Conservation (phyloP, 208 protist genomes). For the Acanthamoeba sp. region DNA sequence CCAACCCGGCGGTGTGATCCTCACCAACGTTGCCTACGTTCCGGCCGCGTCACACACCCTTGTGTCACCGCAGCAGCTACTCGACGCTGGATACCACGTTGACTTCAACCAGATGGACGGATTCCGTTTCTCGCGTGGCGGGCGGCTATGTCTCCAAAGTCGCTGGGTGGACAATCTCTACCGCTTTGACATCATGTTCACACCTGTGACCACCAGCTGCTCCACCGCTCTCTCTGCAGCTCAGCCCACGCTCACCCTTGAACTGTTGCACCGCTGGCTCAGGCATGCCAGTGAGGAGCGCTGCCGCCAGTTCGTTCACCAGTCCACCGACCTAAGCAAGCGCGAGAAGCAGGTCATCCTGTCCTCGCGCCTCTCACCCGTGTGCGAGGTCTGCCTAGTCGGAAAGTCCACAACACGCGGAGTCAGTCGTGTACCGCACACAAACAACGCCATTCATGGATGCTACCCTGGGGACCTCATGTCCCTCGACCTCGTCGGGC, state of each 20-base stretch:
- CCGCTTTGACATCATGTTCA: background rate
- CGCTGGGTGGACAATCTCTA: background rate
- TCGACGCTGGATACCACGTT: background rate
- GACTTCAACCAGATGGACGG: background rate
- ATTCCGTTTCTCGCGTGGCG: background rate
- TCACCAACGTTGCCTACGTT: background rate
- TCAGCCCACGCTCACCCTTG: background rate
- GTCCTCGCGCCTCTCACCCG: background rate
- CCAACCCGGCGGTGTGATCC: background rate
- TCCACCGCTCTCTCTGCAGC: background rate
- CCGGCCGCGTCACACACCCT: background rate
- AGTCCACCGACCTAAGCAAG: background rate
- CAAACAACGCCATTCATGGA: background rate
- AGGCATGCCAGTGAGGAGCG: background rate
- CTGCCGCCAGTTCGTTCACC: background rate
- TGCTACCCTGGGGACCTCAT: background rate
- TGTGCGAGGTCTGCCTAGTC: background rate
- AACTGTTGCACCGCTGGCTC: background rate
- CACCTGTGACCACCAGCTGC: too few relatives aligned
- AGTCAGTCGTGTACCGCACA: background rate
- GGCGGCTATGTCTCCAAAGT: background rate
- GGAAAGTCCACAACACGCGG: background rate
- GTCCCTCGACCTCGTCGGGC: background rate
- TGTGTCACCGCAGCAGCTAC: background rate
- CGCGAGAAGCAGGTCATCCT: background rate